phyloP scores from a whole-genome alignment of 108 stramenopile species.

The Stephanodiscus minutulus region DNA sequence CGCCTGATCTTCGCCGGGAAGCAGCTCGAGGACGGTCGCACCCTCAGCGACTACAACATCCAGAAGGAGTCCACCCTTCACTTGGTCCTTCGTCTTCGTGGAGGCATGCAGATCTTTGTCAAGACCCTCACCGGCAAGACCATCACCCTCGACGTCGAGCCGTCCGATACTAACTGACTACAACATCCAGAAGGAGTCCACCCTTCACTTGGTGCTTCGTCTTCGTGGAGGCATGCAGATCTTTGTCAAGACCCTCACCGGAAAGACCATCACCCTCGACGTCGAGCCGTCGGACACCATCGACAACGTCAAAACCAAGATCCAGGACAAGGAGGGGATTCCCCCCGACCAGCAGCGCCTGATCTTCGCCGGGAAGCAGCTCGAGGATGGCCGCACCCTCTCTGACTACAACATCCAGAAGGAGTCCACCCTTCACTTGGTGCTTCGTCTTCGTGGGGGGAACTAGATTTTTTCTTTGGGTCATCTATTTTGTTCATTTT shows the following conservation, averaged over 20 bases:
- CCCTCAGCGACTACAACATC: slow-evolving; percentile 5
- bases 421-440: slow-evolving; percentile 3
- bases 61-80: slow-evolving; percentile 84
- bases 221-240: slow-evolving; percentile 67
- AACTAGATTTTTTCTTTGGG: too few relatives aligned
- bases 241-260: slow-evolving; percentile 89
- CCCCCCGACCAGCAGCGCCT: slow-evolving; percentile 1
- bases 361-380: slow-evolving; percentile 1
- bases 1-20: slow-evolving; percentile 3
- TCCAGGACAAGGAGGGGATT: slow-evolving; percentile 3
- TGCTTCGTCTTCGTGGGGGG: not conserved
- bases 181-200: slow-evolving; percentile 68
- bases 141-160: slow-evolving; percentile 5
- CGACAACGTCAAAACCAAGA: not conserved
- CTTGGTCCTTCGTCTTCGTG: slow-evolving; percentile 81
- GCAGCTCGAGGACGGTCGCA: slow-evolving; percentile 4
- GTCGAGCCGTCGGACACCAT: slow-evolving; percentile 51
- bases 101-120: slow-evolving; percentile 50
- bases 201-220: slow-evolving; percentile 83
- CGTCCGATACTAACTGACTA: not conserved
- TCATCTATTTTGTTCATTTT: too few relatives aligned
- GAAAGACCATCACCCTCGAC: slow-evolving; percentile 96
- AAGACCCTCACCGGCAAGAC: slow-evolving; percentile 4
- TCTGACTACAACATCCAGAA: slow-evolving; percentile 1
- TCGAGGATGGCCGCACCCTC: slow-evolving; percentile 2